Evolutionary conservation across 1,139 yeast species (phyloP).

Genomic region (Saccharomyces pastorianus): DNA sequence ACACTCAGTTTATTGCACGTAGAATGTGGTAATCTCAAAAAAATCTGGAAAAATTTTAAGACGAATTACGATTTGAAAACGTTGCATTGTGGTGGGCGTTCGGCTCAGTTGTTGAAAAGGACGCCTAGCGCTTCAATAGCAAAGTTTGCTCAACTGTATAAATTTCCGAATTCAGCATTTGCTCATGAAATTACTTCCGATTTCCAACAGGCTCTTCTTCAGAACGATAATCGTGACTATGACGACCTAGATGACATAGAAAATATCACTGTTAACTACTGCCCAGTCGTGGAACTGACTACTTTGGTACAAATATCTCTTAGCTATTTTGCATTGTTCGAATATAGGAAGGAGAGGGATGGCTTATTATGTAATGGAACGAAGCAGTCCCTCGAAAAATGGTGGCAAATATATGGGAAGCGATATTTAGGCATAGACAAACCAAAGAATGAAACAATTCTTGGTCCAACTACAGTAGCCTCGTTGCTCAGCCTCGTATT

Average conservation of each 20-base stretch:
- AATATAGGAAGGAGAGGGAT: conserved; percentile 61
- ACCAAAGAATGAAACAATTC: conserved; percentile 40
- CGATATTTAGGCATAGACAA: conserved; percentile 41
- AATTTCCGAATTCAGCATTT: conserved; percentile 17
- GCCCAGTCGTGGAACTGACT: conserved; percentile 57
- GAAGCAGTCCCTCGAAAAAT: conserved; percentile 55
- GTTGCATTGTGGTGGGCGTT: conserved; percentile 77
- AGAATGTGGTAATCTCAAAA: conserved; percentile 51
- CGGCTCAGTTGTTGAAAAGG: conserved; percentile 56
- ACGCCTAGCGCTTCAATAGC: conserved; percentile 76
- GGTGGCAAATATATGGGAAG: conserved; percentile 80
- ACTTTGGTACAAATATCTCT: conserved; percentile 66
- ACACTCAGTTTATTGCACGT: conserved; percentile 63
- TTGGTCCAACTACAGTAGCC: conserved; percentile 57
- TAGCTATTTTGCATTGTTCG: conserved; percentile 63
- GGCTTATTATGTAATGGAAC: conserved; percentile 78
- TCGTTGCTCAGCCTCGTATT: conserved; percentile 59
- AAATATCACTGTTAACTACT: conserved; percentile 2
- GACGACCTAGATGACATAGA: background rate
- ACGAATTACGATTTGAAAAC: conserved; percentile 71
- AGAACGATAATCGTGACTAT: background rate
- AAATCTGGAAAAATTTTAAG: conserved; percentile 48
- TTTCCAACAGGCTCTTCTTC: background rate
- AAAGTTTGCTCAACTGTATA: conserved; percentile 71
- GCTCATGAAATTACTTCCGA: background rate